phyloP scores from a whole-genome alignment of 2,329 filamentous ascomycete species.

The Curvularia sp. region DNA sequence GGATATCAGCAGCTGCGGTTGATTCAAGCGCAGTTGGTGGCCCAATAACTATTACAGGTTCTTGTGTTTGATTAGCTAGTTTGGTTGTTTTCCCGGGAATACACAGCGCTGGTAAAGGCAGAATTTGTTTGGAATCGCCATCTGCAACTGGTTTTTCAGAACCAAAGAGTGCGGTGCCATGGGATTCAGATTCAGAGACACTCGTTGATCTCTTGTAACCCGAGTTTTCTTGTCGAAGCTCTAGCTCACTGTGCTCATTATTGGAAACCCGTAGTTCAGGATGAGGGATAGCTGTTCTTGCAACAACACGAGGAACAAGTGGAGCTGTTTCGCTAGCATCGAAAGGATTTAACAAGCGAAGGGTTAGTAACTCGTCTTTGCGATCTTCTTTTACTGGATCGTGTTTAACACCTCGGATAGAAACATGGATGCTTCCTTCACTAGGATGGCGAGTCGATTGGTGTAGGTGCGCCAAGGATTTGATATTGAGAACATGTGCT shows the following conservation, averaged over 20 bases:
- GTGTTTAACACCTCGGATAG: background rate
- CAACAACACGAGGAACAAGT: constrained; percentile 13
- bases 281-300: constrained; percentile 13
- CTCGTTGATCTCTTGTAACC: constrained; percentile 23
- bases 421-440: background rate
- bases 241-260: constrained; percentile 1
- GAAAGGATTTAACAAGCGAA: background rate
- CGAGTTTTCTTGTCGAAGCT: constrained; percentile 6
- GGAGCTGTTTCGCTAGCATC: constrained; percentile 1
- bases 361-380: background rate
- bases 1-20: constrained; percentile 28
- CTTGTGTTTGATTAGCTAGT: background rate
- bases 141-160: constrained; percentile 4
- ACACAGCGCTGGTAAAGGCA: constrained; percentile 1
- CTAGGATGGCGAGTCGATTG: background rate
- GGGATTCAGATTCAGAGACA: constrained; percentile 17
- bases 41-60: constrained; percentile 27
- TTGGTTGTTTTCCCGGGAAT: constrained; percentile 9
- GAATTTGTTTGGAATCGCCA: constrained; percentile 5
- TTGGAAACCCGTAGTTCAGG: background rate
- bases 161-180: constrained; percentile 13
- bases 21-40: constrained; percentile 19
- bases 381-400: background rate
- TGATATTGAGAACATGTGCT: constrained; percentile 11
- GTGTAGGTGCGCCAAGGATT: constrained; percentile 3